Evolutionary conservation across 768 basidiomycete species (phyloP), one percentile per base, ranked within the genome.

Genomic region (Mycena chlorophos): DNA sequence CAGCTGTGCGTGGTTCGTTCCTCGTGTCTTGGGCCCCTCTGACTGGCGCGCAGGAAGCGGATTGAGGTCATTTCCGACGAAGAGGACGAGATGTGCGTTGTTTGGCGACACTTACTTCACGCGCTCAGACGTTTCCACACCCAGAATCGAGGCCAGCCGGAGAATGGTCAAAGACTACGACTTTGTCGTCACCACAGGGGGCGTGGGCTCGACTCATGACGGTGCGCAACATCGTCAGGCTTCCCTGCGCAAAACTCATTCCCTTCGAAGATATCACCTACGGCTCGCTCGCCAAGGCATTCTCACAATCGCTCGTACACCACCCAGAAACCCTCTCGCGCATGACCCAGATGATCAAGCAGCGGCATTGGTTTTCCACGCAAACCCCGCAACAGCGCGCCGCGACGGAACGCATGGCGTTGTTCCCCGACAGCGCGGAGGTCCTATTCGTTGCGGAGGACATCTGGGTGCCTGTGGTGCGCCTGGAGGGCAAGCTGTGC

Each of bases 51-150:
- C 68, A 94, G 89, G 62, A 91, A 91, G 70, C 84, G 89, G 40
- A 84, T 96, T 67, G 94, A 98, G 65, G 93, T 96, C 54, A 87
- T 98, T 42, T 77, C 94, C 1, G 95, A 98, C 66, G 87, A 92
- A 46, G 91, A 95, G 68, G 83, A 83, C 23, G 90, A 97, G 70
- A 97, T 96, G 91, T 89, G 67, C 58, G 85, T 66, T 23, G 39
- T 45, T 68, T n/a, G 27, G 37, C 54, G 52, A 40, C 40, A 6
- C 5, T 37, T 42, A 23, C n/a, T n/a, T n/a, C n/a, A n/a, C n/a
- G n/a, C n/a, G n/a, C n/a, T n/a, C n/a, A n/a, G n/a, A n/a, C n/a
- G n/a, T n/a, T n/a, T n/a, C n/a, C n/a, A n/a, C n/a, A 23, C 49
- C 13, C 66, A 94, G 92, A 56, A 77, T 90, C 55, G 91, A 96